Evolutionary conservation across 164 flowering plant species (phyloP).

Genomic region (Akebia trifoliata): DNA sequence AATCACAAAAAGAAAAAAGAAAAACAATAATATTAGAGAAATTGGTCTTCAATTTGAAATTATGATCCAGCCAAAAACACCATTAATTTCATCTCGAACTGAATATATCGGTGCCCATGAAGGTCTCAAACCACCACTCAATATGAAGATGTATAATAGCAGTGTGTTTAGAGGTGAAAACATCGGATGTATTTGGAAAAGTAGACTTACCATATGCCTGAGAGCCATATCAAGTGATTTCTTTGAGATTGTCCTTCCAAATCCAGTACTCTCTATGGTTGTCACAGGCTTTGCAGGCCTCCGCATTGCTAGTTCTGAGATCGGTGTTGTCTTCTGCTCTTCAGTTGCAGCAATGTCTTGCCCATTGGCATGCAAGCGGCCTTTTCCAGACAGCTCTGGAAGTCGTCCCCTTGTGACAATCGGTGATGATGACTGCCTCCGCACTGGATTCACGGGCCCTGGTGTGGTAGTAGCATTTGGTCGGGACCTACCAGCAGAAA

Average conservation of each 20-base stretch:
- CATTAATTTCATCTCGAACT: no score
- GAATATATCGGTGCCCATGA: no score
- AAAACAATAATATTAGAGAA: no score
- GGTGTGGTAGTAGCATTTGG: conserved; percentile 43
- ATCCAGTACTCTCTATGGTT: conserved; percentile 58
- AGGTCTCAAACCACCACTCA: no score
- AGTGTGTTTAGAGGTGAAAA: no score
- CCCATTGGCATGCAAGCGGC: conserved; percentile 44
- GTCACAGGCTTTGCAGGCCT: conserved; percentile 48
- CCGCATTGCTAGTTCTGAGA: conserved; percentile 36
- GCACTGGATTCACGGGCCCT: conserved; percentile 29
- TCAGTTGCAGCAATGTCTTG: conserved; percentile 38
- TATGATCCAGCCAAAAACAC: no score
- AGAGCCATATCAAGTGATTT: conserved; percentile 95
- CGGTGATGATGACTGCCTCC: conserved; percentile 67
- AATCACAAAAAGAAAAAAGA: no score
- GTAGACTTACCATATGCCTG: conserved; percentile 93
- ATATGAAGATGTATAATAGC: no score
- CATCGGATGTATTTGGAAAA: no score
- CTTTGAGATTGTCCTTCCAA: conserved; percentile 89
- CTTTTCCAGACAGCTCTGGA: conserved; percentile 43
- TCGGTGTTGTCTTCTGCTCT: conserved; percentile 32
- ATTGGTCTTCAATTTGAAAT: no score
- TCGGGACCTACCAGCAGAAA: conserved; percentile 89
- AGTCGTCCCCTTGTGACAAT: conserved; percentile 61